A percentile compares a stretch with the other conserved stretches of the same genome.
Conservation (phyloP, 2,329 filamentous ascomycete species). For the Colletotrichum spinosum region DNA sequence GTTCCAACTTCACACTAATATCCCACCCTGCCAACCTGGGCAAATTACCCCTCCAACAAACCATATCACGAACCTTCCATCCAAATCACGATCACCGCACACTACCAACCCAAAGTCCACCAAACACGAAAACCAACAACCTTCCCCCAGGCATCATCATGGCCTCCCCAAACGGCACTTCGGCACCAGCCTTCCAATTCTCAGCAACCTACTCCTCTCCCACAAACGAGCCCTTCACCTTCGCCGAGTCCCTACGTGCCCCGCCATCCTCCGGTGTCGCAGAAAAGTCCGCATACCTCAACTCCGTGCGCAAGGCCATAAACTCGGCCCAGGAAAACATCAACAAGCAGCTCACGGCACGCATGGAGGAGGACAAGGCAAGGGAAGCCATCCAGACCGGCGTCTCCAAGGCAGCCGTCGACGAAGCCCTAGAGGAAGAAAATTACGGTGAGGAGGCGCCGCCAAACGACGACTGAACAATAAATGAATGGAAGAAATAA, state of each 20-base stretch:
- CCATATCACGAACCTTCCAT: neutral
- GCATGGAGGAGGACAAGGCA: slow-evolving; percentile 80
- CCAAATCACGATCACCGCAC: neutral
- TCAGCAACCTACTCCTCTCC: slow-evolving; percentile 67
- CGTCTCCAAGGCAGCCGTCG: slow-evolving; percentile 44
- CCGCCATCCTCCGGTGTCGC: slow-evolving; percentile 50
- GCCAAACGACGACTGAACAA: slow-evolving; percentile 68
- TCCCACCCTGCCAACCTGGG: neutral
- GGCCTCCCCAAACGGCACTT: slow-evolving; percentile 18
- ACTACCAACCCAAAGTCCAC: neutral
- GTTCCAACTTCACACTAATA: neutral
- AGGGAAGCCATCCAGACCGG: slow-evolving; percentile 50
- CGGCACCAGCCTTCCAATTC: slow-evolving; percentile 45
- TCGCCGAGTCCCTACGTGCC: slow-evolving; percentile 51
- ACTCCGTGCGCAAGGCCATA: slow-evolving; percentile 67
- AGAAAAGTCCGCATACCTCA: slow-evolving; percentile 70
- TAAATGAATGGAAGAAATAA: neutral
- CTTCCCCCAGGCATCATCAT: neutral
- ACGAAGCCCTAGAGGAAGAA: slow-evolving; percentile 74
- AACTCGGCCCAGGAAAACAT: slow-evolving; percentile 71
- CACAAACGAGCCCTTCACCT: slow-evolving; percentile 58
- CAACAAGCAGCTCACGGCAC: slow-evolving; percentile 77
- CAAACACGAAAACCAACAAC: slow-evolving; percentile 1
- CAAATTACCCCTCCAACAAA: neutral
- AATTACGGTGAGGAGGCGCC: slow-evolving; percentile 88